Base-by-base conservation (phyloP, 345 rosid species). In the Acer saccharum region DNA sequence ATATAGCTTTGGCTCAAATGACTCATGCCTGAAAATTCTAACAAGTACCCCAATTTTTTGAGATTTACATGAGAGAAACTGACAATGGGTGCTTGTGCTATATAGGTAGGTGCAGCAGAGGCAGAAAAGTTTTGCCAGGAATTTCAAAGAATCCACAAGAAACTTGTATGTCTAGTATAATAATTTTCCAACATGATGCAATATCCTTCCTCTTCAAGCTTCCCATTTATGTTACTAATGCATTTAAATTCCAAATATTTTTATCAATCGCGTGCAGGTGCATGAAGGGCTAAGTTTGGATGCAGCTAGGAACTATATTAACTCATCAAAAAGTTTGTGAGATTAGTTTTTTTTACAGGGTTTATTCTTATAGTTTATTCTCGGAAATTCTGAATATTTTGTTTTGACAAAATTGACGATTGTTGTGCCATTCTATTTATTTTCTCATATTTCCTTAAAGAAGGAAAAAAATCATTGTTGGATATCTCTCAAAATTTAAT, bases 101-200 rank as follows among this genome's bases (percentile, higher is more conserved):
- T 77, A 61, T 75, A 95, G 98, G 86, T 93, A 64, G 91, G 97
- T 48, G 79, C 85, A 41, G 88, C 80, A 23, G 97, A 91, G 66
- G 97, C 97, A 1, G 90, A 91, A 78, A 87, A 86, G 68, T 90
- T 95, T 84, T 95, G 95, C 88, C 75, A 84, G 80, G 90, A 92
- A 61, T 95, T 93, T 63, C 90, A 86, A 79, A 84, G 84, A 81
- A 81, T 90, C 75, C 99, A 95, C 88, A 87, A 81, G 84, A 91
- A 87, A 88, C 93, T 92, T 67, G 98, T 92, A 88, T 55, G 88
- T 69, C 62, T 44, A 32, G 10, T 52, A 71, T 16, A 64, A 13
- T n/a, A 50, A n/a, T 58, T 12, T 12, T 65, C 44, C 11, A 35
- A 12, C 32, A 44, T 43, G 39, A n/a, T 14, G 3, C 13, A 6